These are phyloP conservation scores for Curvularia lunata DNA, from an alignment of 2,329 filamentous ascomycete species.

Conservation along the genomic window DNA sequence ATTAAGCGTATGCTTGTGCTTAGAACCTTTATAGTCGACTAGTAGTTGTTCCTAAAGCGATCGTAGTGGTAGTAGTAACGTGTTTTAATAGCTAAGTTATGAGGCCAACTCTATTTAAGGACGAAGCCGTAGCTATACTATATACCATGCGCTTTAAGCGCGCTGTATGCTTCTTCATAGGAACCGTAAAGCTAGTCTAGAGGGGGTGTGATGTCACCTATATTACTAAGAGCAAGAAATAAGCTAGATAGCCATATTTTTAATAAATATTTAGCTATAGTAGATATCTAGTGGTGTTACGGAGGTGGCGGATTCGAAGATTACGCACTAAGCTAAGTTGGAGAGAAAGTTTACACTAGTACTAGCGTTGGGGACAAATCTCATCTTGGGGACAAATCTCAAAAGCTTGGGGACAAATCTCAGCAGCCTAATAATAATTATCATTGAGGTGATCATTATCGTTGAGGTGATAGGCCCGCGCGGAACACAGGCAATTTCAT, in stretches of 20 bases:
- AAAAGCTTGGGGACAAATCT: constrained; percentile 12
- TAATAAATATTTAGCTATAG: neutral
- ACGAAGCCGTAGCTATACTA: constrained; percentile 23
- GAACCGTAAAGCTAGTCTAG: constrained; percentile 16
- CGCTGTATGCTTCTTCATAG: constrained; percentile 24
- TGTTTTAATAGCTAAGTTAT: constrained; percentile 19
- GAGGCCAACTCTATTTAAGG: constrained; percentile 20
- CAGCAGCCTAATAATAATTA: too few species aligned
- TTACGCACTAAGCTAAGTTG: constrained; percentile 16
- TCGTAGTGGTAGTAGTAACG: constrained; percentile 16
- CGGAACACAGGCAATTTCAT: too few species aligned
- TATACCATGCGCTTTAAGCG: constrained; percentile 21
- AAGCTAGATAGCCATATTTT: neutral
- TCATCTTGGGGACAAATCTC: constrained; percentile 13
- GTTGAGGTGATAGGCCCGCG: too few species aligned
- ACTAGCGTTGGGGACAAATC: constrained; percentile 14
- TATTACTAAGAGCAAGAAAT: constrained; percentile 4
- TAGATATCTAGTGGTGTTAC: constrained; percentile 5
- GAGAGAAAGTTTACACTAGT: constrained; percentile 9
- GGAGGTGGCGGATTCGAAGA: constrained; percentile 12
- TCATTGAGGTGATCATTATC: too few species aligned
- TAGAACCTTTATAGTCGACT: constrained; percentile 12
- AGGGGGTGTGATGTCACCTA: constrained; percentile 18
- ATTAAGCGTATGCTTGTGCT: constrained; percentile 19
- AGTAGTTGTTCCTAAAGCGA: neutral